A percentile compares a stretch with the other conserved stretches of the same genome.
Conservation (phyloP, 192 early-diverging fungal species). For the Phlyctochytrium arcticum region DNA sequence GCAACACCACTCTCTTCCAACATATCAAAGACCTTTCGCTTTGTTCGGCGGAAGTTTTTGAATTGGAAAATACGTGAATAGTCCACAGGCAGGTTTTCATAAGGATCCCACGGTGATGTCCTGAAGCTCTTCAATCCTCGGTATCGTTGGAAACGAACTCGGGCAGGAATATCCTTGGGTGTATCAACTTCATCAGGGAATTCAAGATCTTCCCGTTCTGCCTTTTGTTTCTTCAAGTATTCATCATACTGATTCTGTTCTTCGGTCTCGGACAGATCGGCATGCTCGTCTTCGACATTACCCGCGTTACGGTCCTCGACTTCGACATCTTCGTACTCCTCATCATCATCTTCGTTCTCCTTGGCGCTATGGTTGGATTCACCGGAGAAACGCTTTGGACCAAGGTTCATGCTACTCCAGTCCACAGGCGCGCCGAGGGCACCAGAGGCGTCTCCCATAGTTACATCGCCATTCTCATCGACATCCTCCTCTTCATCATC, state of each 20-base stretch:
- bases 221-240: constrained; percentile 61
- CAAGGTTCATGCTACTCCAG: constrained; percentile 22
- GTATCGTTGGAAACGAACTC: constrained; percentile 86
- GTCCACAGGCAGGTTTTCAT: constrained; percentile 96
- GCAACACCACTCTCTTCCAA: constrained; percentile 48
- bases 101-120: constrained; percentile 96
- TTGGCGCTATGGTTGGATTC: background rate
- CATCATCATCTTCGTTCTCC: constrained; percentile 53
- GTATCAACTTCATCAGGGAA: constrained; percentile 99
- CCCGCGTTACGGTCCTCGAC: constrained; percentile 30
- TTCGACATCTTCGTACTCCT: constrained; percentile 53
- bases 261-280: constrained; percentile 31
- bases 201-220: constrained; percentile 71
- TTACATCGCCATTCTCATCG: constrained; percentile 42
- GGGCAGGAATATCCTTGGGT: constrained; percentile 76
- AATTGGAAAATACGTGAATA: constrained; percentile 97
- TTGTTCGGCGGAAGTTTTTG: constrained; percentile 79
- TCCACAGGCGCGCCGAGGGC: constrained; percentile 2
- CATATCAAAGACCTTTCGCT: constrained; percentile 63
- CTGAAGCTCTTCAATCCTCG: constrained; percentile 93
- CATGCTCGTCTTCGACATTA: constrained; percentile 45
- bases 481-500: constrained; percentile 42
- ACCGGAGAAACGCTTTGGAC: background rate
- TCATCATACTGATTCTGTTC: constrained; percentile 36
- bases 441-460: constrained; percentile 47